Evolutionary conservation across 805 yeast species (phyloP).

Genomic region (Barnettozyma pratensis): DNA sequence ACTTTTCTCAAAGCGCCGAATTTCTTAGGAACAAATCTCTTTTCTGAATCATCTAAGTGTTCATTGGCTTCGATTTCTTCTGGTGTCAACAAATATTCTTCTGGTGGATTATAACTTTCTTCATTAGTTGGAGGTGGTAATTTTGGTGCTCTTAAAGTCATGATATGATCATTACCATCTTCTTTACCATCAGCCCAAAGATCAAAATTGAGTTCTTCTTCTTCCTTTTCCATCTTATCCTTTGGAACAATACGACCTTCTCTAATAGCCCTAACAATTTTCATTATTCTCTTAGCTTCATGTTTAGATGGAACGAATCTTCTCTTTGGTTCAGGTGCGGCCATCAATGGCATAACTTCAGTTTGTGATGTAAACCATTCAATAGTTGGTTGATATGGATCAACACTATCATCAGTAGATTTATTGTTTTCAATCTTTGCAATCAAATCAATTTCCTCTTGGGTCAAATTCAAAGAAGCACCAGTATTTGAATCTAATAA

Average conservation of each 20-base stretch:
- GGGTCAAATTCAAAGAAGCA: constrained; percentile 68
- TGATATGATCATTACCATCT: constrained; percentile 66
- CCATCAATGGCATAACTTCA: constrained; percentile 87
- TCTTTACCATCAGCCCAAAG: constrained; percentile 77
- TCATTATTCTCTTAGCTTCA: constrained; percentile 95
- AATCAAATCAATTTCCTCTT: constrained; percentile 86
- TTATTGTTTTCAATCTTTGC: constrained; percentile 81
- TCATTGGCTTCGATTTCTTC: constrained; percentile 77
- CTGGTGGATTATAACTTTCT: constrained; percentile 97
- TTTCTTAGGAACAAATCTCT: constrained; percentile 77
- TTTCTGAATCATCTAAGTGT: constrained; percentile 66
- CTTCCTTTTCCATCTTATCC: constrained; percentile 42
- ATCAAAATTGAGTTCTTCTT: constrained; percentile 58
- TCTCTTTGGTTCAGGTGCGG: constrained; percentile 95
- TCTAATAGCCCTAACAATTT: constrained; percentile 91
- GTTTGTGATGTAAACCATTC: constrained; percentile 91
- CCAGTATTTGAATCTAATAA: constrained; percentile 89
- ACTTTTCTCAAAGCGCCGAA: constrained; percentile 80
- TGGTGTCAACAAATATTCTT: constrained; percentile 76
- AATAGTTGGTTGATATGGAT: constrained; percentile 90
- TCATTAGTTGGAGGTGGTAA: constrained; percentile 94
- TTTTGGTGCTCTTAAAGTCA: constrained; percentile 94
- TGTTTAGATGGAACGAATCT: constrained; percentile 95
- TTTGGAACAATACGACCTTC: constrained; percentile 92
- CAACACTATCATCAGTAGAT: constrained; percentile 68